A percentile compares a stretch with the other conserved stretches of the same genome.
Conservation (phyloP, 2,329 filamentous ascomycete genomes). For the Scleromitrula shiraiana region DNA sequence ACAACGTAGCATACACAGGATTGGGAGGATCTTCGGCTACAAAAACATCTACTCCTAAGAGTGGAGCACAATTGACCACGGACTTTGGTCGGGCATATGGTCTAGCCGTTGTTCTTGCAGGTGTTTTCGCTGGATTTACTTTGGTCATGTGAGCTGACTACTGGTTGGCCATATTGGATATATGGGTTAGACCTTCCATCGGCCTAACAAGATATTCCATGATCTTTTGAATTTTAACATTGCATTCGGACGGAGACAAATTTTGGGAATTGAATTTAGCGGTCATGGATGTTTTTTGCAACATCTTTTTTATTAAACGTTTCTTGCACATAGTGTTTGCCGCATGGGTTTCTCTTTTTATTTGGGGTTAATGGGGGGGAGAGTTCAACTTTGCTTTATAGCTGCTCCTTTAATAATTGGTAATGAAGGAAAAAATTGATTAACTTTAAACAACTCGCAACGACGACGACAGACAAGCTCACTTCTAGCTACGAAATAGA, state of each 20-base stretch:
- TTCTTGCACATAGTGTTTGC: conserved; percentile 1
- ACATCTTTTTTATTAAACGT: neutral
- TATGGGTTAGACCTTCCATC: neutral
- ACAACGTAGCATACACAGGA: conserved; percentile 35
- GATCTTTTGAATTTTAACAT: conserved; percentile 5
- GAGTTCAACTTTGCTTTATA: neutral
- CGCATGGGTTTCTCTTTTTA: neutral
- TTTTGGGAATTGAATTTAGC: conserved; percentile 6
- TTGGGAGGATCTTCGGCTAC: conserved; percentile 31
- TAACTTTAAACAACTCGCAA: neutral
- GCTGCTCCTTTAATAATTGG: neutral
- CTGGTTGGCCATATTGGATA: neutral
- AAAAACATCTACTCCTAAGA: conserved; percentile 15
- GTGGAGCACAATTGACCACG: conserved; percentile 34
- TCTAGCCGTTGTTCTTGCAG: conserved; percentile 43
- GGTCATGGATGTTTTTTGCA: conserved; percentile 2
- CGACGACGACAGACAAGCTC: neutral
- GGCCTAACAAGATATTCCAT: neutral
- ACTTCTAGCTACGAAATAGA: conserved; percentile 5
- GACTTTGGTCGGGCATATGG: conserved; percentile 49
- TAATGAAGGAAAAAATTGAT: neutral
- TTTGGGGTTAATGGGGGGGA: neutral
- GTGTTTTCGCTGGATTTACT: conserved; percentile 51
- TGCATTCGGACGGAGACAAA: conserved; percentile 17
- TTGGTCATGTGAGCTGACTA: conserved; percentile 36